Evolutionary conservation across 805 yeast species (phyloP).

Genomic region (Candida silvicultrix): DNA sequence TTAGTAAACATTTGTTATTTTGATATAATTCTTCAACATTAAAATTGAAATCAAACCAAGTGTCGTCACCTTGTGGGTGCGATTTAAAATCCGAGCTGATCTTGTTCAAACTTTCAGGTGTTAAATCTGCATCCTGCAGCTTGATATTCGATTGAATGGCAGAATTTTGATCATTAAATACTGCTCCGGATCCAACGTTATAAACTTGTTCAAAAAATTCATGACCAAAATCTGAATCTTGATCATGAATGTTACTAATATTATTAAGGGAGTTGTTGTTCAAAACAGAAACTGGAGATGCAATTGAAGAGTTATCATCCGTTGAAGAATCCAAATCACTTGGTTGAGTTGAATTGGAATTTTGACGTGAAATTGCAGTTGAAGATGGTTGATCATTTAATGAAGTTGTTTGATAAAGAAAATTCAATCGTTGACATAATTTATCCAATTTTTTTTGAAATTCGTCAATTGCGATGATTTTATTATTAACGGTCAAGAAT

Average conservation of each 20-base stretch:
- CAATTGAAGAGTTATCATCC: not conserved
- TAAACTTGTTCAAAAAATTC: not conserved
- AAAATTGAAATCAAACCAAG: conserved; percentile 14
- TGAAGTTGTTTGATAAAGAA: not conserved
- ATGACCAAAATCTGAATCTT: not conserved
- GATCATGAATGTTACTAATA: not conserved
- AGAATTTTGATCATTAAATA: not conserved
- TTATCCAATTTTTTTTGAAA: conserved; percentile 3
- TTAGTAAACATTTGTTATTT: conserved; percentile 12
- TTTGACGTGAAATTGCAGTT: not conserved
- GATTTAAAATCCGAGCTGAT: not conserved
- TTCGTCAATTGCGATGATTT: conserved; percentile 1
- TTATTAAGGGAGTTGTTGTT: not conserved
- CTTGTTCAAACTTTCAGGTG: not conserved
- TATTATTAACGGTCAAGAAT: not conserved
- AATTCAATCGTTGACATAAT: conserved; percentile 3
- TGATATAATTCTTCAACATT: conserved; percentile 11
- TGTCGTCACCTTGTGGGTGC: not conserved
- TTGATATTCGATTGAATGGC: not conserved
- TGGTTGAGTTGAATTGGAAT: not conserved
- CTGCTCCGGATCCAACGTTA: not conserved
- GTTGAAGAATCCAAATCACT: not conserved
- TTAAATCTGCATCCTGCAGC: not conserved
- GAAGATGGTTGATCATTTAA: not conserved
- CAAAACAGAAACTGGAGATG: not conserved